Conservation (phyloP, 768 basidiomycete genomes). For the Peribolospora kevripleyi region DNA sequence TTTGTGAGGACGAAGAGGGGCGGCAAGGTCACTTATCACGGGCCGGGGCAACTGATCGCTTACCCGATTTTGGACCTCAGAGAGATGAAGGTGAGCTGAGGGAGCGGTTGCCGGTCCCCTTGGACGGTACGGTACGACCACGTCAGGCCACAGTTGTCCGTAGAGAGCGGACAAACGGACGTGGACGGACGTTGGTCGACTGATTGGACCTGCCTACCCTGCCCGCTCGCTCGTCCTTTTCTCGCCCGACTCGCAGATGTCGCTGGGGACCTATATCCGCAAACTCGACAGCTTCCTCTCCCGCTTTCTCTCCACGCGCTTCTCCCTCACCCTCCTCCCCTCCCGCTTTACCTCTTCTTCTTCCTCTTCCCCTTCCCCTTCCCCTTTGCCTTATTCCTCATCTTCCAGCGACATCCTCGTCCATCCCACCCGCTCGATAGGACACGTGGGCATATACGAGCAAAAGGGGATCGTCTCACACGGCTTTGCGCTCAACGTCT, state of each 20-base stretch:
- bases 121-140: too few species aligned
- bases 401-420: slow-evolving; percentile 58
- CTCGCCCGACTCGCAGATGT: slow-evolving; percentile 4
- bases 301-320: slow-evolving; percentile 26
- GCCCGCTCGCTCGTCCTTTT: too few species aligned
- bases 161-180: too few species aligned
- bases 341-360: too few species aligned
- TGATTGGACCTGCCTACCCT: too few species aligned
- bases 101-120: too few species aligned
- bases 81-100: slow-evolving; percentile 37
- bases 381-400: too few species aligned
- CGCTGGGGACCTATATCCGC: slow-evolving; percentile 62
- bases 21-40: slow-evolving; percentile 88
- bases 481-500: slow-evolving; percentile 82
- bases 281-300: slow-evolving; percentile 50
- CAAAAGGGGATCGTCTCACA: slow-evolving; percentile 83
- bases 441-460: slow-evolving; percentile 88
- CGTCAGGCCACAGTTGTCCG: too few species aligned
- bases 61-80: slow-evolving; percentile 80
- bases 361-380: too few species aligned
- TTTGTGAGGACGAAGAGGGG: slow-evolving; percentile 61
- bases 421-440: slow-evolving; percentile 55
- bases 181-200: too few species aligned
- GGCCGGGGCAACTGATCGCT: slow-evolving; percentile 87
- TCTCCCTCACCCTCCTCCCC: neutral